These are phyloP conservation scores for Nakazawaea holstii DNA, from an alignment of 805 yeast genomes.

Conservation along the genomic window DNA sequence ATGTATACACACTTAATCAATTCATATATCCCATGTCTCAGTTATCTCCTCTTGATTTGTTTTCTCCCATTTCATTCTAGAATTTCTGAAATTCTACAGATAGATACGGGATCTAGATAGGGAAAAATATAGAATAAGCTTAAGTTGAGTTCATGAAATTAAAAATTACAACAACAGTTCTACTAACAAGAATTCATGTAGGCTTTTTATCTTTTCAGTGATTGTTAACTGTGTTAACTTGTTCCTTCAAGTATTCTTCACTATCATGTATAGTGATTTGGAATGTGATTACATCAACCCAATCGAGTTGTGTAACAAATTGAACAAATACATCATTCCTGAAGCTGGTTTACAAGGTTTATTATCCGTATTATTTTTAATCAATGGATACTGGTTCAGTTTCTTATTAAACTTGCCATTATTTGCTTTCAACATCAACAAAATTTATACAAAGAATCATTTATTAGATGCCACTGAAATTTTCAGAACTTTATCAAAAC, in stretches of 20 bases:
- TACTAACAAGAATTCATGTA: conserved; percentile 12
- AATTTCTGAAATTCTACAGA: neutral
- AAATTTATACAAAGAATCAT: conserved; percentile 74
- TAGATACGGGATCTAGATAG: neutral
- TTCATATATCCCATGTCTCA: too few relatives aligned
- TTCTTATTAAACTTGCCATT: conserved; percentile 80
- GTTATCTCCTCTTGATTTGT: too few relatives aligned
- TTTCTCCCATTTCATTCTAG: too few relatives aligned
- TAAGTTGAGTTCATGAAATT: too few relatives aligned
- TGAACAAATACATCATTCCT: conserved; percentile 84
- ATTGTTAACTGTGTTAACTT: conserved; percentile 81
- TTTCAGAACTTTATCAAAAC: conserved; percentile 87
- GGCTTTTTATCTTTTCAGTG: conserved; percentile 73
- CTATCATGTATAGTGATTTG: conserved; percentile 91
- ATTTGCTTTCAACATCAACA: conserved; percentile 76
- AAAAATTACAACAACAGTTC: too few relatives aligned
- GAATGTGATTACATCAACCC: conserved; percentile 97
- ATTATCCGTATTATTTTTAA: conserved; percentile 61
- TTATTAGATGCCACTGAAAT: conserved; percentile 95
- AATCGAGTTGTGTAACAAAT: conserved; percentile 88
- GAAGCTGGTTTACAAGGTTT: conserved; percentile 83
- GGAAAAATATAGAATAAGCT: too few relatives aligned
- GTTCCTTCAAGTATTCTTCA: conserved; percentile 90
- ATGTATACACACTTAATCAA: conserved; percentile 18
- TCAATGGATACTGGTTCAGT: conserved; percentile 91